Evolutionary conservation across 2,329 filamentous ascomycete species (phyloP).

Genomic region (Ophiostoma sp.): DNA sequence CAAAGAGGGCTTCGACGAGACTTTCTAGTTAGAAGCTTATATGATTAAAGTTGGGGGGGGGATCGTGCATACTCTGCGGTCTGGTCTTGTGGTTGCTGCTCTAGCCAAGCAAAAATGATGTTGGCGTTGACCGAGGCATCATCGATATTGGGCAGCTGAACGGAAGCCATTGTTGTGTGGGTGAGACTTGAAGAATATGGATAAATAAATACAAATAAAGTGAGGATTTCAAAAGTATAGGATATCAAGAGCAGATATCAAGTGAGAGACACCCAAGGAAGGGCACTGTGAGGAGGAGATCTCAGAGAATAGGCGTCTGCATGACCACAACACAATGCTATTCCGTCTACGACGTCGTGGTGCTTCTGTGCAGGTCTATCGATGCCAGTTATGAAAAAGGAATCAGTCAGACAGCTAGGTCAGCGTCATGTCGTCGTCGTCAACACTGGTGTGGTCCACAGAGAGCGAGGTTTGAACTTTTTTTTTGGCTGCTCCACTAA

Average conservation of each 20-base stretch:
- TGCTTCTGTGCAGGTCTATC: no score
- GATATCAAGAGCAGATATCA: background rate
- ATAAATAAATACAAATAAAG: no score
- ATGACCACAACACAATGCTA: constrained; percentile 14
- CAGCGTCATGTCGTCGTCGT: background rate
- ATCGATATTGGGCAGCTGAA: constrained; percentile 25
- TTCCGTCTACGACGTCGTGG: background rate
- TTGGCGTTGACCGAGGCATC: constrained; percentile 30
- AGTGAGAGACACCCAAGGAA: constrained; percentile 14
- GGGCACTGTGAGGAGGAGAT: background rate
- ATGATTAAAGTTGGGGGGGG: no score
- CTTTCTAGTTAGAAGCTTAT: no score
- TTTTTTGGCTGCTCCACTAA: background rate
- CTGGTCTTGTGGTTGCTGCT: constrained; percentile 24
- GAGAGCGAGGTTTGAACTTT: background rate
- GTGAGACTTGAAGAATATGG: no score
- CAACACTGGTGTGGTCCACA: background rate
- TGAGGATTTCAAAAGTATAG: no score
- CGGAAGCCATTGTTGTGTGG: background rate
- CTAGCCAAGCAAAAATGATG: constrained; percentile 29
- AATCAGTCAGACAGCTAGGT: background rate
- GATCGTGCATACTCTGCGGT: background rate
- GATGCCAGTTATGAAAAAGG: background rate
- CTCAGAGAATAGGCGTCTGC: background rate
- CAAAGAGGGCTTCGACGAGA: constrained; percentile 36